Conservation (phyloP, 176 grass and related monocot genomes). For the Lolium rigidum region DNA sequence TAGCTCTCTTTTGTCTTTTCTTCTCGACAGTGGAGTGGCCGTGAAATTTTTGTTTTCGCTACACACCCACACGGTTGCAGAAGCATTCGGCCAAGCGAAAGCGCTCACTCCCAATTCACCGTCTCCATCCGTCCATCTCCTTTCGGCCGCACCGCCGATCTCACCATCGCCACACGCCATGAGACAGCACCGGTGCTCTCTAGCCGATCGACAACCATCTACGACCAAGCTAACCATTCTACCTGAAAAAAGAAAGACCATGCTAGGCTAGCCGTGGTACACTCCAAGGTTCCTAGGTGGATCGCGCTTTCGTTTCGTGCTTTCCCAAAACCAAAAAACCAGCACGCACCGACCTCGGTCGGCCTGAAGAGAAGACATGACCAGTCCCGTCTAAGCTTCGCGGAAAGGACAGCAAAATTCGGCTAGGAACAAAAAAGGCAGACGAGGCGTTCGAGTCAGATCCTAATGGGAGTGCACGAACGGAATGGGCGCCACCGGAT, state of each 20-base stretch:
- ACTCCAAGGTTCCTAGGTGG: too few relatives aligned
- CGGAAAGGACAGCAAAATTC: neutral
- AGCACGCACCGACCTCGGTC: neutral
- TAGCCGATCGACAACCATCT: too few relatives aligned
- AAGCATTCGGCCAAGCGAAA: neutral
- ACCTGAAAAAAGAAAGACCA: too few relatives aligned
- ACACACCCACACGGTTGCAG: neutral
- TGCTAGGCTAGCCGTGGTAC: too few relatives aligned
- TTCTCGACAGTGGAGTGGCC: neutral
- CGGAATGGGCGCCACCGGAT: neutral
- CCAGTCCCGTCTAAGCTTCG: neutral
- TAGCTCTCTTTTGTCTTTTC: too few relatives aligned
- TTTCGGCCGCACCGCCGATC: neutral
- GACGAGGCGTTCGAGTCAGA: slow-evolving; percentile 3
- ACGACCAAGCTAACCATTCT: too few relatives aligned
- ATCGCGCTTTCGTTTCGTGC: too few relatives aligned
- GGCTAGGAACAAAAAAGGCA: neutral
- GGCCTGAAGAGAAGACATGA: neutral
- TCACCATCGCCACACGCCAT: too few relatives aligned
- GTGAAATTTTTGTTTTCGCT: neutral
- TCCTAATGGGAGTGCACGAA: neutral
- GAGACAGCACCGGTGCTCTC: too few relatives aligned
- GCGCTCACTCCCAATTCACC: neutral
- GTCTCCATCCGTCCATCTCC: neutral
- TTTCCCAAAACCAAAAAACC: neutral